Conservation (phyloP, 2,329 filamentous ascomycete species). For the Colletotrichum abscissum region DNA sequence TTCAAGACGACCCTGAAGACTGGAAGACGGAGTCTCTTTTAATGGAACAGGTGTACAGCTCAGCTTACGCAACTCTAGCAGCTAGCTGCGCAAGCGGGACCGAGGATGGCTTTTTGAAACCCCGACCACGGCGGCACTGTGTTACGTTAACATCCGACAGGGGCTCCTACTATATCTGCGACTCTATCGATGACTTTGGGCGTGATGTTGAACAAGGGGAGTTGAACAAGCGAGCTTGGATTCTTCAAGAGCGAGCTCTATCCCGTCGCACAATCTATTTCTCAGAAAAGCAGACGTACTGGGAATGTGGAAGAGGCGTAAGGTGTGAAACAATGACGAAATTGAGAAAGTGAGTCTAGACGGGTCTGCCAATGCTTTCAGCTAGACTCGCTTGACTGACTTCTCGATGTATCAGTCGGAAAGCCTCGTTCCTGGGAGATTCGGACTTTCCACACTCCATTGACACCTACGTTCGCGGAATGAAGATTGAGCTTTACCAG, state of each 20-base stretch:
- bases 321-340: conserved; percentile 47
- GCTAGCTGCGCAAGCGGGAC: conserved; percentile 1
- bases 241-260: conserved; percentile 51
- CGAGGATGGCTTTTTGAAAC: conserved; percentile 1
- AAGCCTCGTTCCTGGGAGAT: conserved; percentile 11
- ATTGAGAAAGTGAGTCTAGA: conserved; percentile 47
- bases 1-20: conserved; percentile 37
- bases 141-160: background rate
- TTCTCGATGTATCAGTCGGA: background rate
- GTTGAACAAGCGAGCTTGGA: conserved; percentile 51
- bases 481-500: conserved; percentile 12
- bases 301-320: conserved; percentile 49
- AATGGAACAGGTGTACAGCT: conserved; percentile 29
- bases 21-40: conserved; percentile 29
- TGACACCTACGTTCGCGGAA: background rate
- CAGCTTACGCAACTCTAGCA: background rate
- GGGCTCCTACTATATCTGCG: conserved; percentile 36
- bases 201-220: conserved; percentile 42
- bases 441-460: conserved; percentile 5
- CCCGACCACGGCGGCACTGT: background rate
- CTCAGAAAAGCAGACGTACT: conserved; percentile 48
- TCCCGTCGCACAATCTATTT: conserved; percentile 51
- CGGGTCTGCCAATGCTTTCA: conserved; percentile 39
- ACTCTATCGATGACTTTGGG: conserved; percentile 47
- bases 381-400: background rate